Conservation (phyloP, 129 eudicot species). For the Escallonia herrerae region DNA sequence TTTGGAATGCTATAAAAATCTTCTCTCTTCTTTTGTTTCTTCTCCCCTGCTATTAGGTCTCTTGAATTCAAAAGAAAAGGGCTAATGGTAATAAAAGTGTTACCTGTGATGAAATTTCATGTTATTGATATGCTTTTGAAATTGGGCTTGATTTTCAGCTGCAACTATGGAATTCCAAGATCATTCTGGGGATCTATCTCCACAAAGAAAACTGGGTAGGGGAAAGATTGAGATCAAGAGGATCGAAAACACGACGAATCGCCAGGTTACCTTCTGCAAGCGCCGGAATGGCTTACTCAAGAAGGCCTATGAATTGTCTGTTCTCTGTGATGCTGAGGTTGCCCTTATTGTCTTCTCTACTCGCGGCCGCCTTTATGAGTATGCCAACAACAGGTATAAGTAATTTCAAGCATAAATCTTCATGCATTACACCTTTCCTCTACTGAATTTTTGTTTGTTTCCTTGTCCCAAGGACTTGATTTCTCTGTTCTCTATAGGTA, state of each 20-base stretch:
- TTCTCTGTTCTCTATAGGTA: too few species aligned
- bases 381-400: constrained; percentile 81
- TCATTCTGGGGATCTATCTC: constrained; percentile 55
- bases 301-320: constrained; percentile 87
- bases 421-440: background rate
- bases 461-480: background rate
- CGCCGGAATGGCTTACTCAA: constrained; percentile 86
- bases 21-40: background rate
- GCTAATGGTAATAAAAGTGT: background rate
- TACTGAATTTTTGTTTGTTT: background rate
- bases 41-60: background rate
- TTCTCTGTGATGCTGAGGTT: constrained; percentile 95
- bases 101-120: background rate
- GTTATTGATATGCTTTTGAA: background rate
- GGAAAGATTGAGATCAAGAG: constrained; percentile 96
- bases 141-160: constrained; percentile 16
- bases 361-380: constrained; percentile 94
- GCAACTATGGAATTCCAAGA: constrained; percentile 49
- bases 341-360: constrained; percentile 84
- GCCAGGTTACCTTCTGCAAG: constrained; percentile 89
- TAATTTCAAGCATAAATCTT: too few species aligned
- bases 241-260: constrained; percentile 92
- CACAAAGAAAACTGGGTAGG: constrained; percentile 52
- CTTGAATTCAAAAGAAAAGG: background rate
- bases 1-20: background rate